Conservation (phyloP, 2,329 filamentous ascomycete species). For the Chrysoporthe deuterocubensis region DNA sequence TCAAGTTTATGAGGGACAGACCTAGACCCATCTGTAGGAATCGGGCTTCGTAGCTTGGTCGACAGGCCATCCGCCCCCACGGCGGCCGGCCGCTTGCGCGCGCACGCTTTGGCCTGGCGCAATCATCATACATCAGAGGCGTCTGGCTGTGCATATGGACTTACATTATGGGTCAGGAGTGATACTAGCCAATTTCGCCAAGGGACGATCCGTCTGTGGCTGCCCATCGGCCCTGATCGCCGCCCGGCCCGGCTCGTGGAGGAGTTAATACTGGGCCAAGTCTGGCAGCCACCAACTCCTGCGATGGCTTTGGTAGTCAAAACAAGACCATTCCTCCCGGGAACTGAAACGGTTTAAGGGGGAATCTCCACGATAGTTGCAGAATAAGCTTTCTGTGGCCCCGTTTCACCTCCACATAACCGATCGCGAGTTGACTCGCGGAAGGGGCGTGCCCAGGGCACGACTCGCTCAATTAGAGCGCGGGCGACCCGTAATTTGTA, state of each 20-base stretch:
- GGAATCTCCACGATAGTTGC: neutral
- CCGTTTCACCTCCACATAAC: neutral
- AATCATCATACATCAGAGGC: neutral
- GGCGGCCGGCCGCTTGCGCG: neutral
- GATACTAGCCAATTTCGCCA: neutral
- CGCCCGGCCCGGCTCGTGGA: neutral
- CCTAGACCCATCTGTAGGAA: neutral
- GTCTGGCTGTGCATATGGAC: neutral
- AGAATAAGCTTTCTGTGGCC: slow-evolving; percentile 8
- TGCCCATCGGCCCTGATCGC: neutral
- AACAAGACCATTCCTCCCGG: neutral
- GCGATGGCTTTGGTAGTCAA: neutral
- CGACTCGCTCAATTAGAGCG: neutral
- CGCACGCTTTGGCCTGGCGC: neutral
- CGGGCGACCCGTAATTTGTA: neutral
- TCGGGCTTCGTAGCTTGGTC: neutral
- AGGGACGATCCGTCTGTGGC: neutral
- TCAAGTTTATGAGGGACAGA: neutral
- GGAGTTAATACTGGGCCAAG: neutral
- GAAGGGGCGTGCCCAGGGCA: slow-evolving; percentile 1
- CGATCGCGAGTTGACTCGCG: slow-evolving; percentile 5
- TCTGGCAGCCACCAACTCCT: neutral
- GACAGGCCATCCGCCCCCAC: neutral
- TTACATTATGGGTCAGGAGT: neutral
- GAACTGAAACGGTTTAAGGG: neutral